Base-by-base conservation (phyloP, 768 basidiomycete species). In the Rhodotorula babjevae region DNA sequence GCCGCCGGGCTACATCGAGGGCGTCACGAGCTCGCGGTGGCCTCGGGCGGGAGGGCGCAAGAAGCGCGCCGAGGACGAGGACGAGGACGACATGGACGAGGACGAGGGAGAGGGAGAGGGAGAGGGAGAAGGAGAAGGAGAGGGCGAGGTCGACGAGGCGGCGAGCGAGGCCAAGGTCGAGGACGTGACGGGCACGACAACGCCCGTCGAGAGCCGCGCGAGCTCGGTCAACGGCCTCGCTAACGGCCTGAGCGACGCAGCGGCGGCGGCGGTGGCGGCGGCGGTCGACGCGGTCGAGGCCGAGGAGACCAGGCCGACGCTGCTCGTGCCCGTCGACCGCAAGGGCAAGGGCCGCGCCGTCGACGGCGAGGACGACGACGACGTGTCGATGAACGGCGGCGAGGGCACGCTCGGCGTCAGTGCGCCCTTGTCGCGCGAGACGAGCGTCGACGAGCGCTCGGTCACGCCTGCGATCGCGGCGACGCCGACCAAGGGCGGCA, bases 1-100 rank as follows among this genome's bases (percentile, higher is more conserved):
- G 14, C 65, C 70, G 23, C 65, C 70, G 23, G 65, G 70, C 8
- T 67, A 71, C 56, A 67, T 66, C 18, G 55, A 59, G 53, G 70
- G 65, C 47, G 70, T 66, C n/a, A 71, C 65, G 61, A 67, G 65
- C 18, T 31, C 61, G 33, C 12, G 69, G 53, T 66, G 65, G 50
- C 65, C 44, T 4, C 29, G 23, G 49, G 25, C 29, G 47, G 36
- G 49, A 12, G 25, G 25, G 61, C 29, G 44, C 53, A 53, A 44
- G 27, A 31, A 56, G 29, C 36, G 36, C 21, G 53, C 23, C 16
- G 53, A 56, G 27, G 52, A 49, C 46, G 67, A 36, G 27, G 52
- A 56, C 49, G 21, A 56, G 21, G 42, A 33, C 4, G 52, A 53
- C 21, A 42, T n/a, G n/a, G n/a, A n/a, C n/a, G n/a, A n/a, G n/a